Evolutionary conservation across 345 rosid species (phyloP).

Genomic region (Sonneratia caseolaris): DNA sequence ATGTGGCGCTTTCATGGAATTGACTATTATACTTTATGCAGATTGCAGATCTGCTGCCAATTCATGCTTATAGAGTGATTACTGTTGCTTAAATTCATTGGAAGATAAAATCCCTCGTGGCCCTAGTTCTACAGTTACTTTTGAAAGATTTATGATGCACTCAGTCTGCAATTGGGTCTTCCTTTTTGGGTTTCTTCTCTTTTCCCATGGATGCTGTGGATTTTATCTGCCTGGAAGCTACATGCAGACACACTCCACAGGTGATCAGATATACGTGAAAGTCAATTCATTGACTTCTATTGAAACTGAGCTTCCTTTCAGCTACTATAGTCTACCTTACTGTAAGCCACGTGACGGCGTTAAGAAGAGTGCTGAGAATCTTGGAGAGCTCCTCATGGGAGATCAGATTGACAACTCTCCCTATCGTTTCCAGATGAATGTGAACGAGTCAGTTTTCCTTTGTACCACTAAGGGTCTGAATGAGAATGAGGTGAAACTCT

Average conservation of each 20-base stretch:
- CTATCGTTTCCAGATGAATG: conserved; percentile 9
- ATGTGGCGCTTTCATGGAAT: no score
- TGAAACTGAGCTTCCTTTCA: conserved; percentile 68
- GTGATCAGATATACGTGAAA: conserved; percentile 41
- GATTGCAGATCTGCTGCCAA: no score
- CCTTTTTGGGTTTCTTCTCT: no score
- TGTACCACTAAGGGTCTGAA: conserved; percentile 11
- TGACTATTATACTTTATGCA: no score
- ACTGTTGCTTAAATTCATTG: no score
- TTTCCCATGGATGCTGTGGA: background rate
- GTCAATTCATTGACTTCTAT: conserved; percentile 89
- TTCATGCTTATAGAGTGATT: no score
- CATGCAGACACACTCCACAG: conserved; percentile 38
- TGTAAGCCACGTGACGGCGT: conserved; percentile 1
- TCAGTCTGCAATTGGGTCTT: no score
- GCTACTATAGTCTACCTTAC: conserved; percentile 64
- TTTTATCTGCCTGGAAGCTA: conserved; percentile 4
- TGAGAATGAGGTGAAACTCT: background rate
- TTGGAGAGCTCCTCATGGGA: conserved; percentile 12
- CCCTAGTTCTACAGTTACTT: no score
- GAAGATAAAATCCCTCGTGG: no score
- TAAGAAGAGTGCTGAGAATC: background rate
- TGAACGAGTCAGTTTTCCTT: conserved; percentile 12
- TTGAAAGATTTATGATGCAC: no score
- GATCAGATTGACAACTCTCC: conserved; percentile 9